Conservation (phyloP, 495 filamentous ascomycete species). For the Lasiosphaeria hispida region DNA sequence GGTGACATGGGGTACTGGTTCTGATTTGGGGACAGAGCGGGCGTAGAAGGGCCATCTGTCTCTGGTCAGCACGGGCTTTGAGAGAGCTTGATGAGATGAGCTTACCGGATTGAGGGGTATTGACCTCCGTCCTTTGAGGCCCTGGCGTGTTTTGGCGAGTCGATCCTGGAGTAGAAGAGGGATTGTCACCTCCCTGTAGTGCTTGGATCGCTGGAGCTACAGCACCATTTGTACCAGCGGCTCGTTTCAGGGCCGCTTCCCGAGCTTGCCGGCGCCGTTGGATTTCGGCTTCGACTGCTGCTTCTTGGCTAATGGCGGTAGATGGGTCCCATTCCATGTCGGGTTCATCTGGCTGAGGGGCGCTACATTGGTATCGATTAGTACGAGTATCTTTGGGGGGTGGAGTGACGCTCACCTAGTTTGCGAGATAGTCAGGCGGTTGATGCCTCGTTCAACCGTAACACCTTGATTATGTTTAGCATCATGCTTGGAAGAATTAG, state of each 20-base stretch:
- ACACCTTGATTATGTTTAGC: conserved; percentile 63
- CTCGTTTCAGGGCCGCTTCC: conserved; percentile 79
- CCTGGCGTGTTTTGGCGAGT: conserved; percentile 41
- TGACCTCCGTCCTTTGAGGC: conserved; percentile 33
- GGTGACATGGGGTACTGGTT: conserved; percentile 44
- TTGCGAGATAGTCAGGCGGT: conserved; percentile 25
- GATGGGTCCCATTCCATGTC: conserved; percentile 45
- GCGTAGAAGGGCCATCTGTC: conserved; percentile 27
- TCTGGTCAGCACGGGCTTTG: conserved; percentile 7
- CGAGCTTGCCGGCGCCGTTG: conserved; percentile 83
- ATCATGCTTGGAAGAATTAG: conserved; percentile 52
- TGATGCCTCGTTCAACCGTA: conserved; percentile 54
- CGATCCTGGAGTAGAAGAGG: conserved; percentile 54
- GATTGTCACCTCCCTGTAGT: conserved; percentile 60
- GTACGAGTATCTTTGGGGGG: conserved; percentile 4
- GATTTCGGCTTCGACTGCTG: conserved; percentile 56
- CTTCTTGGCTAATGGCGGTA: conserved; percentile 65
- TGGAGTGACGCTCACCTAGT: conserved; percentile 15
- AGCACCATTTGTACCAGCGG: conserved; percentile 55
- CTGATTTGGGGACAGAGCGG: conserved; percentile 35
- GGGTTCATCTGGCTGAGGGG: conserved; percentile 18
- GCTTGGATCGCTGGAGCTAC: conserved; percentile 76
- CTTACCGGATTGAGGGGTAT: conserved; percentile 45
- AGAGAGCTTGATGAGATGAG: not conserved
- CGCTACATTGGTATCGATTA: conserved; percentile 2